Base-by-base conservation (phyloP, 345 rosid species). In the Pistacia vera region DNA sequence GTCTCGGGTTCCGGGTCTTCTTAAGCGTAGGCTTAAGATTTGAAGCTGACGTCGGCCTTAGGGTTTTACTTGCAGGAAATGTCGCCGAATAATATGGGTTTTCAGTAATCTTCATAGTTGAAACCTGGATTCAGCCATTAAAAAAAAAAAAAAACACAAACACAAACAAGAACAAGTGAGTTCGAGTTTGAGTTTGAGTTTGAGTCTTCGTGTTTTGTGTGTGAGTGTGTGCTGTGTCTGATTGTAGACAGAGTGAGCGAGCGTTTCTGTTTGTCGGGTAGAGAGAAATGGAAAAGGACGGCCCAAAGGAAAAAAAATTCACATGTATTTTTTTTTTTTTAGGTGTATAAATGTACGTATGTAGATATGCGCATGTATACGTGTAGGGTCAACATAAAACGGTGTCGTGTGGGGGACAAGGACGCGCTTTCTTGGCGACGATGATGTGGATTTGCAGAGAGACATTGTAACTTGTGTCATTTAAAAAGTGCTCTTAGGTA, bases 51-150 rank as follows among this genome's bases (percentile, higher is more conserved):
- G 78, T 76, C 2, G 80, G 86, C 3, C 80, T 73, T 25, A 46
- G 71, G 33, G 83, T 56, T 33, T 78, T 76, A 2, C 25, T 25
- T 25, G 25, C 25, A 25, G 25, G 25, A 25, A 25, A 25, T 25
- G 76, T 56, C 17, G 74, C 78, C 84, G 86, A 80, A 51, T 79
- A 80, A 63, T 82, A 81, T 81, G 86, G 81, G 81, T 80, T 87
- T 60, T 86, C 92, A 64, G 93, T 88, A 68, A 91, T 82, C 91
- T 90, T 95, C 98, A 91, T 95, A 35, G 77, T 72, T 71, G 63
- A 63, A 69, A 63, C 68, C 69, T 6, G 8, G 75, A 58, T 74
- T 66, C 67, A 57, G 52, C 79, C 77, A 80, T 84, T 13, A 46
- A 73, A 56, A 68, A 68, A 54, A 61, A n/a, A 28, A 72, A 0